These are phyloP conservation scores for Wickerhamomyces queroliae DNA, from an alignment of 805 yeast genomes.

Conservation along the genomic window DNA sequence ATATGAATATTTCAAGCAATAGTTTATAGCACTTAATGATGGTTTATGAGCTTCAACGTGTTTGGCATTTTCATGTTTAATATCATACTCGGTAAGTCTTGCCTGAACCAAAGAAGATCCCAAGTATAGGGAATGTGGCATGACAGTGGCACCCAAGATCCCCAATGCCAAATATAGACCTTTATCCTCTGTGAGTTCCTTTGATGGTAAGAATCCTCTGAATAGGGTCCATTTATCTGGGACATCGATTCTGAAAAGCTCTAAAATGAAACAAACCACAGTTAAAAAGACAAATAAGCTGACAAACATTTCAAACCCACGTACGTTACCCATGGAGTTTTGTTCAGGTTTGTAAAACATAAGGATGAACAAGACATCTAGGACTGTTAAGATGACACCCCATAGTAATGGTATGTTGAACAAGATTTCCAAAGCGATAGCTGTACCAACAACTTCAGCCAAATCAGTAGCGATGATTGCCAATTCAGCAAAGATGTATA, in stretches of 20 bases:
- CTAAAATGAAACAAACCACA: constrained; percentile 68
- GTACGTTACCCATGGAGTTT: constrained; percentile 67
- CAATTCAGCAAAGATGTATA: constrained; percentile 72
- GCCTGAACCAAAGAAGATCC: constrained; percentile 90
- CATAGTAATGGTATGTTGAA: constrained; percentile 65
- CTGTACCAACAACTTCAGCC: constrained; percentile 94
- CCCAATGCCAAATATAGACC: constrained; percentile 78
- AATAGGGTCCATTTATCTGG: constrained; percentile 47
- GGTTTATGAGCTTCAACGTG: constrained; percentile 50
- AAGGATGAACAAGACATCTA: constrained; percentile 75
- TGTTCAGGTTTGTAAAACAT: constrained; percentile 73
- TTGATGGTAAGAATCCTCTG: constrained; percentile 67
- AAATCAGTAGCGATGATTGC: constrained; percentile 91
- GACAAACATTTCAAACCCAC: constrained; percentile 76
- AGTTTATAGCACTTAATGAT: constrained; percentile 71
- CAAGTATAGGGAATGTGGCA: constrained; percentile 85
- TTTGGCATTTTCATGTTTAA: constrained; percentile 39
- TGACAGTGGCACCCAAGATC: constrained; percentile 88
- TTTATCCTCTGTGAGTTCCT: constrained; percentile 51
- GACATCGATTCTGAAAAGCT: constrained; percentile 53
- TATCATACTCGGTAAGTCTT: constrained; percentile 69
- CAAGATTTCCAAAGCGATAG: constrained; percentile 74
- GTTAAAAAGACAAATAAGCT: constrained; percentile 66
- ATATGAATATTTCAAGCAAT: constrained; percentile 74
- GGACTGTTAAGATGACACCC: constrained; percentile 75